Conservation (phyloP, 164 flowering plant species). For the Magnolia kwangsiensis region DNA sequence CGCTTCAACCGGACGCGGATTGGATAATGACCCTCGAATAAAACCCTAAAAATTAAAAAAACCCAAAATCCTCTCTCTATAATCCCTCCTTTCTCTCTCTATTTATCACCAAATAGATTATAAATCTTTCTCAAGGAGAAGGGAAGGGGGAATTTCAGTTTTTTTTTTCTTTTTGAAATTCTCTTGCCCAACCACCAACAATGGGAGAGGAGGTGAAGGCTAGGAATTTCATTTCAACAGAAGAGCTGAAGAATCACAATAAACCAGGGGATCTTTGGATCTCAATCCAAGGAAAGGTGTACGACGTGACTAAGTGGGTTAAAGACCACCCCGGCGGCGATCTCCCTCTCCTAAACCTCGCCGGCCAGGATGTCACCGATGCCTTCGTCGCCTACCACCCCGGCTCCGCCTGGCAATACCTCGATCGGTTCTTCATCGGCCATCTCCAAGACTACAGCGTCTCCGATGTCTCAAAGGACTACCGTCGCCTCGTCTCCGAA, state of each 20-base stretch:
- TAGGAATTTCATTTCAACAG: constrained; percentile 52
- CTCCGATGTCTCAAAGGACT: constrained; percentile 72
- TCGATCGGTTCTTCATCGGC: constrained; percentile 57
- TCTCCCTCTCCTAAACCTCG: constrained; percentile 46
- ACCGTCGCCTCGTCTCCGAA: constrained; percentile 46
- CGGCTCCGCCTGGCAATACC: constrained; percentile 63
- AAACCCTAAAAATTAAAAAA: no score
- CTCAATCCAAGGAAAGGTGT: constrained; percentile 79
- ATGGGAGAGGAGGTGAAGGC: constrained; percentile 13
- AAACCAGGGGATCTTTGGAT: constrained; percentile 75
- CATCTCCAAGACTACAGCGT: constrained; percentile 45
- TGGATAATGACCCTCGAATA: no score
- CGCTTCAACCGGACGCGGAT: no score
- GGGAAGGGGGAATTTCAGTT: no score
- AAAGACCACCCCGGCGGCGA: constrained; percentile 83
- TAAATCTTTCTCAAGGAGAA: no score
- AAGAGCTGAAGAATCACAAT: constrained; percentile 57
- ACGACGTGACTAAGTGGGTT: constrained; percentile 68
- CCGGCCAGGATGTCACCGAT: constrained; percentile 78
- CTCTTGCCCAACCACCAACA: background rate
- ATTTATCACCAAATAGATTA: no score
- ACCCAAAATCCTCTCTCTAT: no score
- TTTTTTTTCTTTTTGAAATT: no score
- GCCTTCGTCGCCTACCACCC: constrained; percentile 81
- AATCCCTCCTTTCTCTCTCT: no score